phyloP scores from a whole-genome alignment of 768 basidiomycete species.

The Russula foetens region DNA sequence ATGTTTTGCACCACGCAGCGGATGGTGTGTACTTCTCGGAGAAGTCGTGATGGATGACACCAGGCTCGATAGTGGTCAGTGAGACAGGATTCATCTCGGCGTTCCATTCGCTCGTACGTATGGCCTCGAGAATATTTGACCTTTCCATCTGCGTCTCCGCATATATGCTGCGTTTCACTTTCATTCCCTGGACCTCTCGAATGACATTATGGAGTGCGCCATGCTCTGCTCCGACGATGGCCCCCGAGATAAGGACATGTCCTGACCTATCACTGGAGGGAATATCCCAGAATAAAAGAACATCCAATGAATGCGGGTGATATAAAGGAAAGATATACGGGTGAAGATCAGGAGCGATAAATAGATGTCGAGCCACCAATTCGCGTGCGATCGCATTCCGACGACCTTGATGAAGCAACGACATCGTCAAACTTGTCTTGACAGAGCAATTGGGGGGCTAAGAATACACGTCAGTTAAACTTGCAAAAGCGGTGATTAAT shows the following conservation, averaged over 20 bases:
- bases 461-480: background rate
- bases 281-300: slow-evolving; percentile 72
- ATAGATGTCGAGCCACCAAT: slow-evolving; percentile 37
- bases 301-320: slow-evolving; percentile 61
- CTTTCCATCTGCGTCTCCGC: slow-evolving; percentile 81
- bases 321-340: slow-evolving; percentile 72
- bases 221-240: slow-evolving; percentile 61
- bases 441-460: slow-evolving; percentile 18
- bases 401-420: slow-evolving; percentile 46
- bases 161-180: slow-evolving; percentile 79
- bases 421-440: slow-evolving; percentile 28
- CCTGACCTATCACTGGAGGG: slow-evolving; percentile 53
- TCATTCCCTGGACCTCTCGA: slow-evolving; percentile 48
- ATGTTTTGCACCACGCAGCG: background rate
- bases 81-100: slow-evolving; percentile 64
- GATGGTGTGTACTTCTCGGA: slow-evolving; percentile 43
- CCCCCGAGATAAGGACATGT: slow-evolving; percentile 46
- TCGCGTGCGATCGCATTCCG: slow-evolving; percentile 34
- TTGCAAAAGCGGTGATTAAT: background rate
- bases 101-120: slow-evolving; percentile 70
- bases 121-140: slow-evolving; percentile 52
- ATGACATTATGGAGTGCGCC: slow-evolving; percentile 57
- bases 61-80: slow-evolving; percentile 39
- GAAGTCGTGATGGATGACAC: slow-evolving; percentile 55
- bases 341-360: slow-evolving; percentile 47